Evolutionary conservation across 805 yeast genomes (phyloP), one percentile per base, ranked within the genome.

Genomic region (Kuraishia ogatae): DNA sequence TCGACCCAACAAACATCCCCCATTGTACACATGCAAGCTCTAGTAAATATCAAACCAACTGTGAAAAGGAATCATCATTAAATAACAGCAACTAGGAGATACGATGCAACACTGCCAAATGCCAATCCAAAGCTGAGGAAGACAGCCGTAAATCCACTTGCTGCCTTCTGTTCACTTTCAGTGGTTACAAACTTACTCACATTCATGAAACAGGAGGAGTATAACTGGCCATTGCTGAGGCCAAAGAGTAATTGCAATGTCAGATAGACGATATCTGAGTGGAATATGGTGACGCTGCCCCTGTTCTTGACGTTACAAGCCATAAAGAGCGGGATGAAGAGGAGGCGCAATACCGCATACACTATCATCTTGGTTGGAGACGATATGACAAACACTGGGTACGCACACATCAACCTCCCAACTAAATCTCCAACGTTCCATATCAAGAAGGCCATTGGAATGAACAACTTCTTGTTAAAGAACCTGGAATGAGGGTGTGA

Each of bases 361-460:
- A 66, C 26, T 7, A 88, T 71, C 55, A 87, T 68, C 15, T 65
- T 68, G 5, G 60, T 56, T 19, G 83, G 82, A 35, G 69, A 68
- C 11, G 61, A 61, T 19, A 87, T 70, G 17, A 75, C 78, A 57
- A 78, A 68, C 13, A 58, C 39, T 1, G 72, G 69, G 53, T 62
- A 66, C 1, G 88, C 83, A 75, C 97, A 83, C 39, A 78, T 58
- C 3, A 89, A 66, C 51, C 99, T 75, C 1, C 97, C 97, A 2
- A 75, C 68, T 26, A 94, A 73, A 66, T 93, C 99, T 20, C 98
- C 98, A 15, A 82, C 55, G 68, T 93, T 93, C 99, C 99, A 93
- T 17, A 87, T 67, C 22, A 92, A 72, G 66, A 86, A 90, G 2
- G 89, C 84, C 53, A 90, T 67, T 1, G 98, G 97, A 19, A 89